Evolutionary conservation across 208 protist species (phyloP), one percentile per base, ranked within the genome.

Genomic region (Acanthamoeba healyi): DNA sequence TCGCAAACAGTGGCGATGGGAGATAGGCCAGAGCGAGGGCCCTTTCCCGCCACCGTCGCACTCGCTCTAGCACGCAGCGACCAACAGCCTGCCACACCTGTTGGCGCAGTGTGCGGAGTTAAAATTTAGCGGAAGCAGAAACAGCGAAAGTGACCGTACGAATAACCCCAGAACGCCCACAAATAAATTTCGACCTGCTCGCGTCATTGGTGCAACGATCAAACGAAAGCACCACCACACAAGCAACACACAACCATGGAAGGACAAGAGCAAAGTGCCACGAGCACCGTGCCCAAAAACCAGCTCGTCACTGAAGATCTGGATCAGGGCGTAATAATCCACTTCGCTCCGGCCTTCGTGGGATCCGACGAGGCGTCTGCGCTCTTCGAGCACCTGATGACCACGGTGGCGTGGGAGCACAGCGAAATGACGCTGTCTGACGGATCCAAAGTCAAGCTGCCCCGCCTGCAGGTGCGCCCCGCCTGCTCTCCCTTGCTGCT

Each of bases 321-420:
- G 70, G 36, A 44, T 38, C 70, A 88, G 49, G 79, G 79, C 49
- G 51, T 54, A 29, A 34, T 88, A 26, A 42, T 88, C 24, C 79
- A 88, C 51, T 88, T 40, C 49, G n/a, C n/a, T 46, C 79, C 79
- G 32, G n/a, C 26, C 51, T 88, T 88, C 79, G 17, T 88, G 22
- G 34, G 29, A 9, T 1, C 42, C 32, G 79, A 54, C 32, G 79
- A 88, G 79, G 79, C 79, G 1, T 10, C 42, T 5, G 79, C 79
- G 14, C 79, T 88, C 42, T 88, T 40, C 79, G 46, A 88, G 17
- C 40, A 88, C 51, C 4, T 88, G 15, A 63, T 65, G 51, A 15
- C 79, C 38, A 2, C 38, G 2, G 36, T 79, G 5, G 0, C 32
- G 70, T 79, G 70, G 70, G 70, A 79, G 70, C 70, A 79, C 12